Conservation (phyloP, 2,329 filamentous ascomycete species). For the Alternaria alternata region DNA sequence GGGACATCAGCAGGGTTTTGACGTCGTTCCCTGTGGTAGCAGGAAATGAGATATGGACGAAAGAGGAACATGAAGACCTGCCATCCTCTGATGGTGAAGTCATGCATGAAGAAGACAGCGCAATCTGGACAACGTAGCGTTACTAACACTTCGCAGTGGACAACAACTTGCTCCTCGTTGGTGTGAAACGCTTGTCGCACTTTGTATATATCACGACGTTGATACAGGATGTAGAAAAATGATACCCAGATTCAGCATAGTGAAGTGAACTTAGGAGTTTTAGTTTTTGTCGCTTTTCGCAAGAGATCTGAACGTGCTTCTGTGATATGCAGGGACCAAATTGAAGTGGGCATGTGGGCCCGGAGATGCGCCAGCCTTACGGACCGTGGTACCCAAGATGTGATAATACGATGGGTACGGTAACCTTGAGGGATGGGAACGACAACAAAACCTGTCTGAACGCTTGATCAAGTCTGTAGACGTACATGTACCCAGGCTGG, state of each 20-base stretch:
- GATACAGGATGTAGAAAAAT: slow-evolving; percentile 6
- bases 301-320: slow-evolving; percentile 2
- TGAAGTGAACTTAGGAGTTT: neutral
- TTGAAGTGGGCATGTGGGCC: slow-evolving; percentile 1
- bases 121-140: slow-evolving; percentile 33
- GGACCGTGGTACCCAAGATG: neutral
- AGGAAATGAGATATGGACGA: slow-evolving; percentile 52
- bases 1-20: slow-evolving; percentile 50
- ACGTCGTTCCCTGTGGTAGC: slow-evolving; percentile 51
- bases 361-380: slow-evolving; percentile 6
- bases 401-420: neutral
- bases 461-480: neutral
- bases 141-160: slow-evolving; percentile 1
- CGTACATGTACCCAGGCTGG: neutral
- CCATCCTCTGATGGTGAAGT: slow-evolving; percentile 43
- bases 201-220: neutral
- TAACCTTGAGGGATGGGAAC: neutral
- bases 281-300: neutral
- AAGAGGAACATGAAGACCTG: slow-evolving; percentile 50
- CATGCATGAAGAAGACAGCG: slow-evolving; percentile 18
- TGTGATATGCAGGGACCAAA: slow-evolving; percentile 35
- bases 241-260: slow-evolving; percentile 17
- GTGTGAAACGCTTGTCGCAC: neutral
- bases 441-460: neutral
- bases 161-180: neutral